phyloP scores from a whole-genome alignment of 306 rosid genomes.

The Glycyrrhiza uralensis region DNA sequence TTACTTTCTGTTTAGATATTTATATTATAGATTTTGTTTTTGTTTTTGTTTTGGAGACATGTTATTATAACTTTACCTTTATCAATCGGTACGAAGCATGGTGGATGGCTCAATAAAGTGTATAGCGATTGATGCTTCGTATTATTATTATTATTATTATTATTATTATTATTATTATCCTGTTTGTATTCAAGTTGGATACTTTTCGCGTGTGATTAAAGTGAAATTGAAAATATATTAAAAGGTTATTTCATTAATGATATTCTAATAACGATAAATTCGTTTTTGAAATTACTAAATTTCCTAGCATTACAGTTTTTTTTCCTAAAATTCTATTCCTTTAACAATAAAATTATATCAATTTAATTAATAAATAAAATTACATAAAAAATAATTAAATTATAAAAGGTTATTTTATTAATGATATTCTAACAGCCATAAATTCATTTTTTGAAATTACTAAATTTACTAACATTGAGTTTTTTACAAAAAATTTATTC shows the following conservation, averaged over 20 bases:
- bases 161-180: background rate
- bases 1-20: too few relatives aligned
- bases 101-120: conserved; percentile 14
- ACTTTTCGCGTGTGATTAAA: background rate
- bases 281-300: background rate
- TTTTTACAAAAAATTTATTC: background rate
- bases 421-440: background rate
- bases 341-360: too few relatives aligned
- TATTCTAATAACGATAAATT: background rate
- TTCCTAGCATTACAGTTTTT: background rate
- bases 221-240: background rate
- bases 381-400: too few relatives aligned
- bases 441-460: background rate
- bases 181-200: background rate
- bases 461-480: background rate
- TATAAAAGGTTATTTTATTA: background rate
- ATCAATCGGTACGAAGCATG: background rate
- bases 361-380: too few relatives aligned
- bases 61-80: background rate
- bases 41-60: background rate
- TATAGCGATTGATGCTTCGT: background rate
- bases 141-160: background rate
- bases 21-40: too few relatives aligned
- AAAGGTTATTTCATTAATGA: background rate
- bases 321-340: background rate